Percentiles rank a stretch among this genome's conserved stretches.
phyloP scores from a whole-genome alignment of 2,329 filamentous ascomycete species.

The Diaporthe humulicola region DNA sequence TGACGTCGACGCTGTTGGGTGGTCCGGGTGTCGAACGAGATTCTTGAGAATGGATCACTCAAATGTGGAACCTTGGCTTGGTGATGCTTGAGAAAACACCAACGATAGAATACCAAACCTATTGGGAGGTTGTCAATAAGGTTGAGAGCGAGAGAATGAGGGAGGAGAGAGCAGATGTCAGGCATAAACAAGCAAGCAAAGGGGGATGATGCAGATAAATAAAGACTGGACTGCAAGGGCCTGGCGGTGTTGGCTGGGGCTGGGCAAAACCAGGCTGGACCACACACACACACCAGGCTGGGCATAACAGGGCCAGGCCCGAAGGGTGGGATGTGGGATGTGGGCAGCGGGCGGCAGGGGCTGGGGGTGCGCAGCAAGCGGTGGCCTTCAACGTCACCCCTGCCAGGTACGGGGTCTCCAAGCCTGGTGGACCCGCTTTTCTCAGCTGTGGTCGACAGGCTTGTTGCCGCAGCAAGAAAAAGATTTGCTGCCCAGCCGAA shows the following conservation, averaged over 20 bases:
- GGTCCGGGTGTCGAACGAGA: background rate
- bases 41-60: background rate
- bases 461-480: slow-evolving; percentile 33
- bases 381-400: slow-evolving; percentile 29
- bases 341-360: slow-evolving; percentile 18
- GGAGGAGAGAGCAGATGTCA: background rate
- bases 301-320: slow-evolving; percentile 1
- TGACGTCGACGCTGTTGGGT: slow-evolving; percentile 4
- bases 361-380: slow-evolving; percentile 2
- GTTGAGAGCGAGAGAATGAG: slow-evolving; percentile 27
- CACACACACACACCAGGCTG: background rate
- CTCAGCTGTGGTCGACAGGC: slow-evolving; percentile 33
- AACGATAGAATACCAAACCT: slow-evolving; percentile 32
- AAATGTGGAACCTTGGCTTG: background rate
- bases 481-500: slow-evolving; percentile 35
- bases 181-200: background rate
- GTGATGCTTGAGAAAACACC: background rate
- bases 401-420: slow-evolving; percentile 29
- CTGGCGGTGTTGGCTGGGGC: slow-evolving; percentile 29
- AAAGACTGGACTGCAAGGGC: background rate
- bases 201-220: slow-evolving; percentile 35
- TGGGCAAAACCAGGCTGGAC: background rate
- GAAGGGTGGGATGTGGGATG: slow-evolving; percentile 18
- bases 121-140: background rate
- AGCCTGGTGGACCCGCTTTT: slow-evolving; percentile 28